Percentiles rank a stretch among this genome's conserved stretches.
Evolutionary conservation across 2,329 filamentous ascomycete species (phyloP).

Genomic region (Coniochaeta sp.): DNA sequence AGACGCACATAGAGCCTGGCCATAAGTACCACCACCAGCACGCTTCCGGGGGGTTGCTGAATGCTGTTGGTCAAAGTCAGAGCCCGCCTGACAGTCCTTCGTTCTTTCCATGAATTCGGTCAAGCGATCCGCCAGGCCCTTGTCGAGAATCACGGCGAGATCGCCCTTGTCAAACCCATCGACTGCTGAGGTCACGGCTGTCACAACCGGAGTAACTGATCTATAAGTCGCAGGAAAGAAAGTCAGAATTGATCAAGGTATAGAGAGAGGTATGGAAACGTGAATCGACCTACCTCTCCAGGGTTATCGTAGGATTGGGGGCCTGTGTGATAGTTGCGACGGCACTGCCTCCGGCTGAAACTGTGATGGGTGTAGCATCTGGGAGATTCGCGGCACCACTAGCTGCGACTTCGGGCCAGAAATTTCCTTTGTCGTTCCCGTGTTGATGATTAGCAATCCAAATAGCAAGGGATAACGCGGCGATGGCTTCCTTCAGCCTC

Average conservation of each 20-base stretch:
- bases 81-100: not conserved
- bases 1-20: slow-evolving; percentile 1
- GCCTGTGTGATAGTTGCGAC: not conserved
- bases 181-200: not conserved
- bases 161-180: not conserved
- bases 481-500: not conserved
- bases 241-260: no score
- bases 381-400: not conserved
- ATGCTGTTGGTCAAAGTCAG: not conserved
- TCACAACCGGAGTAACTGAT: not conserved
- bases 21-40: not conserved
- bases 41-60: not conserved
- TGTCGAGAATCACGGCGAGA: not conserved
- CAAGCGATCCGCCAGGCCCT: not conserved
- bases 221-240: not conserved
- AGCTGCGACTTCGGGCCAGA: not conserved
- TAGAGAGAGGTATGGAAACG: no score
- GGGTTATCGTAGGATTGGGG: not conserved
- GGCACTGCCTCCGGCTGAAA: not conserved
- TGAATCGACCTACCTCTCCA: not conserved
- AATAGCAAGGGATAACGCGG: not conserved
- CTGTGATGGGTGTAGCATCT: not conserved
- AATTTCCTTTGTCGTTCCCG: not conserved
- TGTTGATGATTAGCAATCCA: no score
- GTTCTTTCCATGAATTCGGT: not conserved